A percentile compares a stretch with the other conserved stretches of the same genome.
Conservation (phyloP, 2,329 filamentous ascomycete genomes). For the Tolypocladium amazonense region DNA sequence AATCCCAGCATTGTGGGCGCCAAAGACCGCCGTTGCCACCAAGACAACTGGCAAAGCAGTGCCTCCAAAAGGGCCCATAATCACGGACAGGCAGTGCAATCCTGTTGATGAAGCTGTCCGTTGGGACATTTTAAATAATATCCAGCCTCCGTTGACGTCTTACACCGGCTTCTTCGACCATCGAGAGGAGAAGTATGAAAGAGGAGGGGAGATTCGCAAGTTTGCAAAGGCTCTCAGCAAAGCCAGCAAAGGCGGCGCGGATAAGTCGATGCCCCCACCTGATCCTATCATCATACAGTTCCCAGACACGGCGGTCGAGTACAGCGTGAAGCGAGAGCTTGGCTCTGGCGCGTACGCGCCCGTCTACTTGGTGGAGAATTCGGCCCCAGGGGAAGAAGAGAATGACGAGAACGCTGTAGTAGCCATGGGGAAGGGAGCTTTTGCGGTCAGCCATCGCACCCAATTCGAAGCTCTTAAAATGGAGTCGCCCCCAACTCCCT, state of each 20-base stretch:
- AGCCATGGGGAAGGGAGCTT: slow-evolving; percentile 51
- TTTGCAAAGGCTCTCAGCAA: slow-evolving; percentile 60
- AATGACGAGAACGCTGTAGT: slow-evolving; percentile 31
- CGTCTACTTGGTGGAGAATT: slow-evolving; percentile 80
- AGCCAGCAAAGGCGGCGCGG: slow-evolving; percentile 43
- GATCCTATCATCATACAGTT: slow-evolving; percentile 59
- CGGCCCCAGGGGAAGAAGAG: slow-evolving; percentile 36
- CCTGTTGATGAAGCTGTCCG: slow-evolving; percentile 72
- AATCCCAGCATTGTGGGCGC: slow-evolving; percentile 38
- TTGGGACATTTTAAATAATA: slow-evolving; percentile 60
- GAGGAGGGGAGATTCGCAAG: slow-evolving; percentile 67
- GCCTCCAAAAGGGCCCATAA: slow-evolving; percentile 56
- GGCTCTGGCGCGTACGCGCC: slow-evolving; percentile 92
- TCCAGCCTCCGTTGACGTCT: slow-evolving; percentile 60
- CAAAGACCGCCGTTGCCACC: slow-evolving; percentile 26
- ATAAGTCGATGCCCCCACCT: slow-evolving; percentile 48
- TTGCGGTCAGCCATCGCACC: slow-evolving; percentile 44
- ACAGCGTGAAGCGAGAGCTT: slow-evolving; percentile 74
- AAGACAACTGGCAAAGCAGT: slow-evolving; percentile 27
- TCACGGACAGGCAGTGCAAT: slow-evolving; percentile 78
- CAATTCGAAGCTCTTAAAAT: slow-evolving; percentile 83
- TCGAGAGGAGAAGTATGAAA: slow-evolving; percentile 50
- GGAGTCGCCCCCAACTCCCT: slow-evolving; percentile 77
- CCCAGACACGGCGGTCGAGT: slow-evolving; percentile 51
- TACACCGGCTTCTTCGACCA: slow-evolving; percentile 78